Conservation (phyloP, 257 asterid genomes). For the Solanum stenotomum region DNA sequence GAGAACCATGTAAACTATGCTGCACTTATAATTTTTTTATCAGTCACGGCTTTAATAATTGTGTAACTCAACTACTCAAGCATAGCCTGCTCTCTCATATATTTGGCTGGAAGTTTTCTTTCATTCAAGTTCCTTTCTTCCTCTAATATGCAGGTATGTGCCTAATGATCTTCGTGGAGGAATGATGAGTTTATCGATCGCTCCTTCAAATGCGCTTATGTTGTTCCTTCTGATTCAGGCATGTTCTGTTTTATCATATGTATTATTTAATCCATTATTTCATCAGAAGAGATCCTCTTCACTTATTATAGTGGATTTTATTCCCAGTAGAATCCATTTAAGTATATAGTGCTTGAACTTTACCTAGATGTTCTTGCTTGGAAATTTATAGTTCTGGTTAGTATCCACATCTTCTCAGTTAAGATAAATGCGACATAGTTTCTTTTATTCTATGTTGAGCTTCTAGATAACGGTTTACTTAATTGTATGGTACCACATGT, state of each 20-base stretch:
- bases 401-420: neutral
- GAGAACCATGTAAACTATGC: constrained; percentile 63
- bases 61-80: neutral
- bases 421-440: neutral
- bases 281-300: neutral
- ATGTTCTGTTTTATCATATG: constrained; percentile 2
- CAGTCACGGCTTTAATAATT: neutral
- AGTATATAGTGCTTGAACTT: neutral
- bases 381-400: neutral
- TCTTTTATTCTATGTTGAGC: neutral
- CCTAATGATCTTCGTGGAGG: constrained; percentile 96
- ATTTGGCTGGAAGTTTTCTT: neutral
- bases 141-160: constrained; percentile 50
- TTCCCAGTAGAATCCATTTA: neutral
- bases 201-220: constrained; percentile 61
- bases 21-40: neutral
- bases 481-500: neutral
- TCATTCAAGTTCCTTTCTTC: constrained; percentile 3
- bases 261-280: neutral
- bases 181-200: constrained; percentile 64
- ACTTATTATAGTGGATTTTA: neutral
- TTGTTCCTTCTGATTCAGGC: constrained; percentile 62
- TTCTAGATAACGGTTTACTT: neutral
- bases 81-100: neutral
- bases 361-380: neutral